Evolutionary conservation across 768 basidiomycete genomes (phyloP), one percentile per base, ranked within the genome.

Genomic region (Suillus placidus): DNA sequence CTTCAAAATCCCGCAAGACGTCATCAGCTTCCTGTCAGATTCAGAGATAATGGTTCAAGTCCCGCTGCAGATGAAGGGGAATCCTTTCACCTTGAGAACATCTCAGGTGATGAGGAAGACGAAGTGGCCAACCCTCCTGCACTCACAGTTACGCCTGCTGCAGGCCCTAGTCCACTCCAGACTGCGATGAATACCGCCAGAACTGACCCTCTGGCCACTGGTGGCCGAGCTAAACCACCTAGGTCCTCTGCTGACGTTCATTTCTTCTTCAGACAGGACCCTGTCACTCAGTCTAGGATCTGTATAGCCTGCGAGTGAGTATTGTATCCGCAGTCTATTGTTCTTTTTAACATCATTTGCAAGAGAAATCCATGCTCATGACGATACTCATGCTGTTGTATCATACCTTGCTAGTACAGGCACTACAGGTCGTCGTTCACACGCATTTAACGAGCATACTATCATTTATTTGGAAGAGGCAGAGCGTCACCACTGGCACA

Each of bases 221-320:
- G 26, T 51, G 26, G 49, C 49, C 14, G 7, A 51, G 13, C 7
- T 0, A 51, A 51, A 51, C 26, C 14, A 8, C 49, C 26, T 51
- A 30, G 16, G 30, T 51, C 49, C 49, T 51, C 49, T 51, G 49
- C 26, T 3, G 14, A 51, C 1, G 1, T 51, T 30, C 14, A 51
- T 30, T 51, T 51, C 49, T 51, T 51, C 49, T 51, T 16, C 26
- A 51, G 49, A 51, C 26, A 51, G 49, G 49, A 51, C 49, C 26
- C 49, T 16, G 1, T 2, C 26, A 51, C 49, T 51, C 26, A 7
- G 2, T 51, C 26, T 1, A 51, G 2, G 0, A 51, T 51, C 6
- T 51, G 49, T 2, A 51, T 8, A 14, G 26, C 49, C 49, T 51
- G 49, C 14, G 7, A 51, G 49, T 51, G 49, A 51, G 49, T 51